Evolutionary conservation across 2,329 filamentous ascomycete species (phyloP).

Genomic region (Xylariaceae sp.): DNA sequence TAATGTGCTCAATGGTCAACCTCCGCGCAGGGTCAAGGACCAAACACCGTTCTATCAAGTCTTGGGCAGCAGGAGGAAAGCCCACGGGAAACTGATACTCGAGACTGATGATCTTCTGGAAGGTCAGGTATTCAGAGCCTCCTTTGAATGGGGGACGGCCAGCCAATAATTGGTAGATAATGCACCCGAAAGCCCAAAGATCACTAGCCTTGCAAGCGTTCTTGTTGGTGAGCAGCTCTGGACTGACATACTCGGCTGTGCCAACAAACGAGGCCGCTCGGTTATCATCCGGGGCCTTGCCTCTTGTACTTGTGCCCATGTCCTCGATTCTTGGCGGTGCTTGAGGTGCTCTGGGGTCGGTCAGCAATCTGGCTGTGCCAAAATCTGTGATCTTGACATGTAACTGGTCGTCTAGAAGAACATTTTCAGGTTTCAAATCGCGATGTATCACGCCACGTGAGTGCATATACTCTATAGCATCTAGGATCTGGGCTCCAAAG

Average conservation of each 20-base stretch:
- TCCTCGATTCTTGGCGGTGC: constrained; percentile 35
- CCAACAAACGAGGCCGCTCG: constrained; percentile 93
- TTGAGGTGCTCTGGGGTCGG: constrained; percentile 49
- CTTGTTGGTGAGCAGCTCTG: constrained; percentile 93
- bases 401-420: constrained; percentile 91
- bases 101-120: constrained; percentile 93
- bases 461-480: constrained; percentile 98
- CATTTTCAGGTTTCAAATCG: constrained; percentile 95
- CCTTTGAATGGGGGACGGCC: constrained; percentile 97
- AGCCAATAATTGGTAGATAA: constrained; percentile 92
- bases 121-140: constrained; percentile 91
- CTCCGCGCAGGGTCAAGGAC: constrained; percentile 83
- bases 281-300: constrained; percentile 54
- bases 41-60: constrained; percentile 84
- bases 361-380: constrained; percentile 91
- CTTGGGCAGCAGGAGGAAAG: constrained; percentile 80
- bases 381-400: constrained; percentile 99
- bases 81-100: constrained; percentile 91
- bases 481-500: constrained; percentile 92
- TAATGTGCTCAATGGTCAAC: constrained; percentile 91
- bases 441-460: constrained; percentile 92
- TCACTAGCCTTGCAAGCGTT: constrained; percentile 97
- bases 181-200: constrained; percentile 97
- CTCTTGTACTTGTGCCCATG: constrained; percentile 35
- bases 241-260: constrained; percentile 96